These are phyloP conservation scores for Yamadazyma sp. DNA, from an alignment of 805 yeast genomes.

Conservation along the genomic window DNA sequence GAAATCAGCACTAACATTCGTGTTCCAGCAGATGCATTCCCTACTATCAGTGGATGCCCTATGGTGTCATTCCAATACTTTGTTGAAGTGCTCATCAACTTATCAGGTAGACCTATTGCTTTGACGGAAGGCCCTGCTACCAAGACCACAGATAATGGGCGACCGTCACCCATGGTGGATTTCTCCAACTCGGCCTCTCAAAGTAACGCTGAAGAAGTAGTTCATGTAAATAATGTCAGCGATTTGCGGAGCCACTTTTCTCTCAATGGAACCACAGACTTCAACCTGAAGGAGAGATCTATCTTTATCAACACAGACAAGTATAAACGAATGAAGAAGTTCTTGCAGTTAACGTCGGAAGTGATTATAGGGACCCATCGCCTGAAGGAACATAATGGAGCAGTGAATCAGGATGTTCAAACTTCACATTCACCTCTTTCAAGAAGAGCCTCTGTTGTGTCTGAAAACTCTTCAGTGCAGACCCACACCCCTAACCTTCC, in stretches of 20 bases:
- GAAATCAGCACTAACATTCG: constrained; percentile 61
- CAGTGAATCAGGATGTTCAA: constrained; percentile 1
- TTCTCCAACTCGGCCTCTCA: constrained; percentile 4
- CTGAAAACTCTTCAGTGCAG: constrained; percentile 10
- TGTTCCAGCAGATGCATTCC: constrained; percentile 84
- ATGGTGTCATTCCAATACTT: constrained; percentile 81
- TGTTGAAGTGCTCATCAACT: constrained; percentile 77
- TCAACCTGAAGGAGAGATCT: constrained; percentile 32
- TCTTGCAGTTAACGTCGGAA: constrained; percentile 78
- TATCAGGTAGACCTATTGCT: constrained; percentile 57
- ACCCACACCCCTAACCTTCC: not conserved
- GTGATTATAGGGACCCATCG: constrained; percentile 79
- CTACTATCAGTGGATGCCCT: constrained; percentile 72
- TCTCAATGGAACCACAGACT: constrained; percentile 18
- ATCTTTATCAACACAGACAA: constrained; percentile 75
- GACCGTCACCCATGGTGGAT: constrained; percentile 16
- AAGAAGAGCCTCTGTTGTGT: constrained; percentile 8
- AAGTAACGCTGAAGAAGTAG: constrained; percentile 1
- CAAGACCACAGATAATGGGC: constrained; percentile 13
- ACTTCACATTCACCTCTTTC: constrained; percentile 3
- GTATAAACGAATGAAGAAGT: constrained; percentile 71
- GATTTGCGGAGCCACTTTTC: constrained; percentile 27
- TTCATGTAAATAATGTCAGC: constrained; percentile 7
- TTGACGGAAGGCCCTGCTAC: constrained; percentile 23
- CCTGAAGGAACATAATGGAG: constrained; percentile 21